Conservation (phyloP, 257 asterid genomes). For the Jasminum sambac region DNA sequence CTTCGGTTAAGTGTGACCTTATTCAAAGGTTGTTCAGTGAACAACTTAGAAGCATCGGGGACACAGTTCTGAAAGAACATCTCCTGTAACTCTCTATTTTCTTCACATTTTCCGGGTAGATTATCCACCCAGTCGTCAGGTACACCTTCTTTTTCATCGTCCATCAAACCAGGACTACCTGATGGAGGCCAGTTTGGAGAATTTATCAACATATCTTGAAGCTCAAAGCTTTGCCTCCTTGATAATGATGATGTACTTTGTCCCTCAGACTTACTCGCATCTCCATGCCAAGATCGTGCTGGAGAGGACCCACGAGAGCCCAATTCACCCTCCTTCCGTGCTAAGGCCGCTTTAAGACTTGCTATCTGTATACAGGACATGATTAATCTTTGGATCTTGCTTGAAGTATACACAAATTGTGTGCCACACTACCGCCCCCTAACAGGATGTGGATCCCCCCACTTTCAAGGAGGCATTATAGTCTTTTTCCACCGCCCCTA, state of each 20-base stretch:
- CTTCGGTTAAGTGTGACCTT: constrained; percentile 28
- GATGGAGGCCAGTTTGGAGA: constrained; percentile 53
- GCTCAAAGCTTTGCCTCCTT: constrained; percentile 65
- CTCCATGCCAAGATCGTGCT: constrained; percentile 42
- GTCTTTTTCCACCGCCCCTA: too few relatives aligned
- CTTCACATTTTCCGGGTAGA: constrained; percentile 29
- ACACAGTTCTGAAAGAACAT: constrained; percentile 30
- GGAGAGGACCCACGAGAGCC: constrained; percentile 47
- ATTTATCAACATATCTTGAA: constrained; percentile 38
- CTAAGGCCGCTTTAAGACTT: constrained; percentile 66
- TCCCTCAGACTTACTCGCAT: constrained; percentile 34
- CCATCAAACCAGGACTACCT: constrained; percentile 36
- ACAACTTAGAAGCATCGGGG: constrained; percentile 23
- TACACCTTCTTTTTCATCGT: constrained; percentile 40
- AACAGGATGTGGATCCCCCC: too few relatives aligned
- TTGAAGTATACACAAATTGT: too few relatives aligned
- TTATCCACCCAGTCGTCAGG: constrained; percentile 48
- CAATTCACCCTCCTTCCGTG: constrained; percentile 57
- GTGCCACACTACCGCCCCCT: too few relatives aligned
- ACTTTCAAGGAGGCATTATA: too few relatives aligned
- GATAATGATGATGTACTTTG: constrained; percentile 36
- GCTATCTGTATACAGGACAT: constrained; percentile 49
- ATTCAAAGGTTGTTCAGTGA: constrained; percentile 22
- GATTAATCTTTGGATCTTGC: too few relatives aligned
- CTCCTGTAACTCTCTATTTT: constrained; percentile 29